Conservation (phyloP, 1,284 basidiomycete genomes). For the Athelia sp. region DNA sequence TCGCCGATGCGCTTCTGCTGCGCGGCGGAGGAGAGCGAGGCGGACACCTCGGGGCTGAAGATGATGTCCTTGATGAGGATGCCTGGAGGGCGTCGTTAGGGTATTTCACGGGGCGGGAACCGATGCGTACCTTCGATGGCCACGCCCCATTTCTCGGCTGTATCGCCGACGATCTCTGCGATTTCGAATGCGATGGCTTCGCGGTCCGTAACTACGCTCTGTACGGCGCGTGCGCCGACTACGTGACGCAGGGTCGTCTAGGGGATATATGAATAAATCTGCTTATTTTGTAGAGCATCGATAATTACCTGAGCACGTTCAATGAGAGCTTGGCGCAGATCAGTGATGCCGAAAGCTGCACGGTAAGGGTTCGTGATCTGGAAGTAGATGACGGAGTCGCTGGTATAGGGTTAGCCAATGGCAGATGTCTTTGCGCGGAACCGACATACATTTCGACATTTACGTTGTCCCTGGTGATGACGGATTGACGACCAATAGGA, state of each 20-base stretch:
- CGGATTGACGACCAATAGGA: constrained; percentile 80
- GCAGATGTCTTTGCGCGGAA: constrained; percentile 5
- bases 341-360: constrained; percentile 88
- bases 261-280: no score
- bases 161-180: constrained; percentile 87
- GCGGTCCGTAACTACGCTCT: constrained; percentile 86
- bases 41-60: constrained; percentile 89
- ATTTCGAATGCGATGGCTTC: constrained; percentile 96
- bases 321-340: constrained; percentile 82
- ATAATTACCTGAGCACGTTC: constrained; percentile 67
- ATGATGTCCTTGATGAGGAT: constrained; percentile 94
- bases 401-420: constrained; percentile 22
- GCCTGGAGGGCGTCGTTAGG: constrained; percentile 63
- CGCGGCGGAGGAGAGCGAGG: constrained; percentile 88
- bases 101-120: not conserved
- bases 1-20: constrained; percentile 95
- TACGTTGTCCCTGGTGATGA: constrained; percentile 87
- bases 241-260: constrained; percentile 93
- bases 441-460: constrained; percentile 71
- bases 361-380: constrained; percentile 85
- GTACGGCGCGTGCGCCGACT: constrained; percentile 84
- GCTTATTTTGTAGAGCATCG: no score
- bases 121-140: constrained; percentile 2
- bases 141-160: constrained; percentile 49
- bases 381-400: constrained; percentile 90